These are phyloP conservation scores for Boletales sp. DNA, from an alignment of 768 basidiomycete species.

Conservation along the genomic window DNA sequence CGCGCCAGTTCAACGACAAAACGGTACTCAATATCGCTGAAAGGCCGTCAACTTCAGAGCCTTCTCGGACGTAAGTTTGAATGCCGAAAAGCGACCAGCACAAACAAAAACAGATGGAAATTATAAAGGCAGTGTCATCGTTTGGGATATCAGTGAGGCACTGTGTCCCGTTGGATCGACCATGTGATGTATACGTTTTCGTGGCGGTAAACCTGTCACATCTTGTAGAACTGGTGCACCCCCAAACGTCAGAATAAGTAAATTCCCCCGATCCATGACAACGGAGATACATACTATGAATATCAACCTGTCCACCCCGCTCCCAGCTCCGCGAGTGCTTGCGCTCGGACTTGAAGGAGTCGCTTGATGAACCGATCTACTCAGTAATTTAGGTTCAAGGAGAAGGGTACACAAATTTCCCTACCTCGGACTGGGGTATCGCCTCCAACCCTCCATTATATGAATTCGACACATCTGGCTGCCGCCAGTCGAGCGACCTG, in stretches of 20 bases:
- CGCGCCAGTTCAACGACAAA: constrained; percentile 7
- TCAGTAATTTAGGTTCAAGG: constrained; percentile 29
- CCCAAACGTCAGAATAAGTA: constrained; percentile 7
- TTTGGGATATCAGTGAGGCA: constrained; percentile 51
- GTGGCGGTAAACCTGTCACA: constrained; percentile 47
- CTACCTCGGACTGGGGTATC: constrained; percentile 34
- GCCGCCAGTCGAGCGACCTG: constrained; percentile 32
- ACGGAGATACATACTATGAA: constrained; percentile 22
- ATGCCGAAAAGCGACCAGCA: constrained; percentile 20
- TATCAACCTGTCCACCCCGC: constrained; percentile 38
- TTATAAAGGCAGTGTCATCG: constrained; percentile 54
- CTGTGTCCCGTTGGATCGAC: constrained; percentile 51
- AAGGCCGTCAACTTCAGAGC: constrained; percentile 13
- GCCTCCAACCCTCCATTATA: constrained; percentile 27
- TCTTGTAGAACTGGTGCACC: constrained; percentile 37
- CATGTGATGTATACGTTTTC: constrained; percentile 67
- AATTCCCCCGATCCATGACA: constrained; percentile 8
- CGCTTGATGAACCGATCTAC: constrained; percentile 37
- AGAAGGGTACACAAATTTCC: constrained; percentile 10
- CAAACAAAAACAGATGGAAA: constrained; percentile 8
- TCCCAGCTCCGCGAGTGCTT: constrained; percentile 68
- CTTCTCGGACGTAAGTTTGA: constrained; percentile 14
- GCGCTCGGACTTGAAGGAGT: constrained; percentile 40
- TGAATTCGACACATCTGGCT: constrained; percentile 29
- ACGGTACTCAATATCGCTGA: constrained; percentile 9